Base-by-base conservation (phyloP, 2,329 filamentous ascomycete species). In the Diaporthe sp. region DNA sequence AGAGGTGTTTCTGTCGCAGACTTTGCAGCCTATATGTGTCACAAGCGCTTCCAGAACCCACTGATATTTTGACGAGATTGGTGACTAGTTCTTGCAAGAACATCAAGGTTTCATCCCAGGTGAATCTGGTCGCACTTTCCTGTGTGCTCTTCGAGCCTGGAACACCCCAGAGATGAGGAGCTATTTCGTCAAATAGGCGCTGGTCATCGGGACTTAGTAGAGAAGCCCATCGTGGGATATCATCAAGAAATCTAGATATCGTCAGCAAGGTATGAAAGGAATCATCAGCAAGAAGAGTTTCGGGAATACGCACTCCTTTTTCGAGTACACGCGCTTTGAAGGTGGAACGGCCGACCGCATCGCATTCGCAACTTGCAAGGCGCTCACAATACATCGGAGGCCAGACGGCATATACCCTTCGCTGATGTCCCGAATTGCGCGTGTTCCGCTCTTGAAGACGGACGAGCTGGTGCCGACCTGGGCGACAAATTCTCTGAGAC, bases 221-320 rank as follows among this genome's bases (percentile, higher is more conserved):
- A 39, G 34, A n/a, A 25, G 57, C 34, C 34, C 19, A 60, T 15
- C 22, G 8, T 8, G 31, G 34, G 12, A 60, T 39, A 25, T 60
- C 34, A 42, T 39, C 2, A 3, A 60, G 0, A 39, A 60, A 60
- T 15, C 57, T n/a, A n/a, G 8, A 9, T 5, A 25, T 42, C 2
- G 5, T 60, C 22, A 60, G 34, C 57, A 2, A 2, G 2, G 2
- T 2, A 1, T 60, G 0, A 3, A 7, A 3, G 9, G 0, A 3
- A n/a, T 6, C 2, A 22, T 12, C 12, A 28, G 28, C 28, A 28
- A 28, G n/a, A n/a, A n/a, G n/a, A n/a, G n/a, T n/a, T n/a, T n/a
- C n/a, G n/a, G n/a, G n/a, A n/a, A n/a, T n/a, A n/a, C n/a, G n/a
- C n/a, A n/a, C 28, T 28, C 28, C 28, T 39, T 25, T 7, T 25